phyloP scores from a whole-genome alignment of 495 filamentous ascomycete species.

The Aspergillus indologenus region DNA sequence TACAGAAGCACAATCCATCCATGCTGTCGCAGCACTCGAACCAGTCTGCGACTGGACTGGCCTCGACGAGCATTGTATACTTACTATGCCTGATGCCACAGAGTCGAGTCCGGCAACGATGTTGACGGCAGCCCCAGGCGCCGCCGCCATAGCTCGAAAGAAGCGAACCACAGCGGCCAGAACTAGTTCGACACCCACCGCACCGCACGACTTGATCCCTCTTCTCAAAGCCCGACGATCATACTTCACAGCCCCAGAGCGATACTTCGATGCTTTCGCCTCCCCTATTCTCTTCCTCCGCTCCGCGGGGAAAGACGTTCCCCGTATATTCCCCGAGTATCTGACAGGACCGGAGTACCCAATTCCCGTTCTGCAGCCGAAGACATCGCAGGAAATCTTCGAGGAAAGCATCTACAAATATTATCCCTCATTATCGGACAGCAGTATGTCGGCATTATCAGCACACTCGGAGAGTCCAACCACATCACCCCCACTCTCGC shows the following conservation, averaged over 20 bases:
- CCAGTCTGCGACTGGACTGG: slow-evolving; percentile 44
- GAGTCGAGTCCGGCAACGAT: background rate
- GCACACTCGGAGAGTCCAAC: too few relatives aligned
- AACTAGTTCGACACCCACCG: background rate
- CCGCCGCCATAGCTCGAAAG: background rate
- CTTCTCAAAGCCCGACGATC: slow-evolving; percentile 37
- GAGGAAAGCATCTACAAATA: background rate
- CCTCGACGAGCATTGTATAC: slow-evolving; percentile 37
- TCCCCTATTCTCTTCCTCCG: slow-evolving; percentile 58
- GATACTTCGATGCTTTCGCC: slow-evolving; percentile 58
- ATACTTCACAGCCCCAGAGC: slow-evolving; percentile 46
- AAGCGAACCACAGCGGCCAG: background rate
- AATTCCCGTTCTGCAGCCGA: slow-evolving; percentile 25
- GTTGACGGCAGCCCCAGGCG: background rate
- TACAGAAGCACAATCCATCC: slow-evolving; percentile 50
- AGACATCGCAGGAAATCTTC: background rate
- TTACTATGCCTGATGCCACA: background rate
- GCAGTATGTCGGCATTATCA: background rate
- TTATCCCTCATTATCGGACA: background rate
- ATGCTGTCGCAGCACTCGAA: slow-evolving; percentile 33
- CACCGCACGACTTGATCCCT: slow-evolving; percentile 33
- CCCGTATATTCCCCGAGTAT: slow-evolving; percentile 32
- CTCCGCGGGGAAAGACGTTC: slow-evolving; percentile 42
- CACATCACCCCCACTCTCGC: too few relatives aligned
- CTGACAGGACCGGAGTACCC: slow-evolving; percentile 37